Conservation (phyloP, 202 grass and related monocot genomes). For the Sporobolus alterniflorus region DNA sequence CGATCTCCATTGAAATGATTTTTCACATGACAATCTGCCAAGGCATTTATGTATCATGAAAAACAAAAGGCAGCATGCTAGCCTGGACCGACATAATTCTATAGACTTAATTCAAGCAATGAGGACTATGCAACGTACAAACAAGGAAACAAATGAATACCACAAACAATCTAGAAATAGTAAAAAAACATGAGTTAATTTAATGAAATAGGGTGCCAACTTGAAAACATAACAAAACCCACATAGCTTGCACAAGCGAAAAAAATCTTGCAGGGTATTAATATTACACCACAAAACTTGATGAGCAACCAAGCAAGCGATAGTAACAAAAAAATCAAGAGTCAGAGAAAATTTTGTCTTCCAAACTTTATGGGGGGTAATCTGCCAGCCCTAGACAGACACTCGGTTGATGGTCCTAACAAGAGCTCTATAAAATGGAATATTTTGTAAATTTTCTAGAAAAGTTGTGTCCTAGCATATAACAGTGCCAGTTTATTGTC, state of each 20-base stretch:
- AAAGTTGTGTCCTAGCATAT: neutral
- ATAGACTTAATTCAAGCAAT: neutral
- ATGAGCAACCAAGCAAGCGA: neutral
- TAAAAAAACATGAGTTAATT: neutral
- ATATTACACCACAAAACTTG: neutral
- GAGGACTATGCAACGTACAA: neutral
- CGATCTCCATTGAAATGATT: neutral
- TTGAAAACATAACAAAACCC: neutral
- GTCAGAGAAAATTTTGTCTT: neutral
- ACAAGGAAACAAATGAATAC: neutral
- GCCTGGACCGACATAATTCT: neutral
- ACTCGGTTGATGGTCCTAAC: neutral
- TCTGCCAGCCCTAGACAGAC: neutral
- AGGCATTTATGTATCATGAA: neutral
- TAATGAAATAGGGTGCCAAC: neutral
- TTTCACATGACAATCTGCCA: neutral
- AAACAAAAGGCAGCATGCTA: neutral
- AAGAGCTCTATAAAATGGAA: neutral
- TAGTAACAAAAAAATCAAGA: constrained; percentile 9
- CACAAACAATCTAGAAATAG: neutral
- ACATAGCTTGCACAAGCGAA: neutral
- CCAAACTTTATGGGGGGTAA: neutral
- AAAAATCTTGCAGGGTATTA: neutral
- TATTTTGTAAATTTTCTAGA: neutral
- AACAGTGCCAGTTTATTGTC: neutral